These are phyloP conservation scores for Zygoascus tannicola DNA, from an alignment of 805 yeast genomes.

Conservation along the genomic window DNA sequence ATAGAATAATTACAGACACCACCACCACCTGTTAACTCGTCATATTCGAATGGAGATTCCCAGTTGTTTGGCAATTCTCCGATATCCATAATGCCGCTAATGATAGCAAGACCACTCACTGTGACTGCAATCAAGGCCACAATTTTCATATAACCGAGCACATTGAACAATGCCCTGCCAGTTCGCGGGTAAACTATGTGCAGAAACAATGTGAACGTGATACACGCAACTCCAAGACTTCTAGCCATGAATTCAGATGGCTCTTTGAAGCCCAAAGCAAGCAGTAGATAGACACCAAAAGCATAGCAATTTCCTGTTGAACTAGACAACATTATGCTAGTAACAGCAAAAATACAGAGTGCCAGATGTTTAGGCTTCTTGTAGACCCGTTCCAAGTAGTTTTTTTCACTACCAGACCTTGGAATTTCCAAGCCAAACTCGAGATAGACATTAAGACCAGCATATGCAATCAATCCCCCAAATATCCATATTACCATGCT, in stretches of 20 bases:
- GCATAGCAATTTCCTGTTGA: constrained; percentile 58
- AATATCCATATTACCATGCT: constrained; percentile 48
- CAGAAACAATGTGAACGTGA: constrained; percentile 38
- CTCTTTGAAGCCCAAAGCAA: constrained; percentile 33
- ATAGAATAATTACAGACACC: constrained; percentile 45
- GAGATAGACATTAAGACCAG: constrained; percentile 48
- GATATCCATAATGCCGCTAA: constrained; percentile 27
- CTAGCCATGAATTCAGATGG: constrained; percentile 33
- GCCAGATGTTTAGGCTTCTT: constrained; percentile 45
- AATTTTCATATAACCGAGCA: constrained; percentile 46
- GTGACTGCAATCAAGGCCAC: constrained; percentile 42
- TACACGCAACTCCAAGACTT: constrained; percentile 40
- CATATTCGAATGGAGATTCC: constrained; percentile 31
- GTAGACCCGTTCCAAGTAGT: constrained; percentile 52
- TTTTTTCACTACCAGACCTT: constrained; percentile 59
- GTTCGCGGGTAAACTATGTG: constrained; percentile 42
- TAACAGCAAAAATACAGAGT: constrained; percentile 41
- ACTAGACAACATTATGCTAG: constrained; percentile 49
- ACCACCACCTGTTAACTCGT: constrained; percentile 30
- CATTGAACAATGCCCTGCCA: constrained; percentile 44
- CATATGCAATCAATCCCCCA: constrained; percentile 52
- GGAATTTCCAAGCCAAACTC: constrained; percentile 61
- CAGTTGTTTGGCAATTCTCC: constrained; percentile 28
- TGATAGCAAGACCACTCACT: constrained; percentile 37
- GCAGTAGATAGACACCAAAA: constrained; percentile 49